phyloP scores from a whole-genome alignment of 2,329 filamentous ascomycete species.

The Sporothrix sp. region DNA sequence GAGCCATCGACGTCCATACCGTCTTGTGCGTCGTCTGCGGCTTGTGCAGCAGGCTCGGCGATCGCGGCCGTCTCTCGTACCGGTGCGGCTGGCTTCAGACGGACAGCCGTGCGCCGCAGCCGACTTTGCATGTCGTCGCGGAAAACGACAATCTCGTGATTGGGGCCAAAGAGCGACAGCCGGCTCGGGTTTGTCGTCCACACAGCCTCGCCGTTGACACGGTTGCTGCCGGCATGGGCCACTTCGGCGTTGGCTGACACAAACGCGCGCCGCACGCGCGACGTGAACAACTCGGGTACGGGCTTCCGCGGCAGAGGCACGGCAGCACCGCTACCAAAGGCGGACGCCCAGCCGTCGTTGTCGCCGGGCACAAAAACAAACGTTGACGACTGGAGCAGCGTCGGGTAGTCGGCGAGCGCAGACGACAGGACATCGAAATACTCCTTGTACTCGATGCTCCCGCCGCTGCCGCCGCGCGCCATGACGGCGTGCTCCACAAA shows the following conservation, averaged over 20 bases:
- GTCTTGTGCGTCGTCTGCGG: not conserved
- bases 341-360: slow-evolving; percentile 92
- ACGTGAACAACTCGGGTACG: slow-evolving; percentile 85
- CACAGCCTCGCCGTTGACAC: slow-evolving; percentile 55
- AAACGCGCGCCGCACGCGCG: slow-evolving; percentile 71
- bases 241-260: slow-evolving; percentile 64
- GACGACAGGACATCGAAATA: slow-evolving; percentile 82
- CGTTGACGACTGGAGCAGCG: slow-evolving; percentile 65
- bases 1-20: slow-evolving; percentile 34
- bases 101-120: slow-evolving; percentile 65
- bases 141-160: slow-evolving; percentile 78
- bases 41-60: slow-evolving; percentile 20
- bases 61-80: too few species aligned
- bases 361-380: slow-evolving; percentile 94
- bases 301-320: slow-evolving; percentile 58
- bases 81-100: too few species aligned
- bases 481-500: slow-evolving; percentile 61
- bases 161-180: slow-evolving; percentile 74
- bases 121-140: slow-evolving; percentile 78
- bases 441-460: slow-evolving; percentile 94
- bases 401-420: slow-evolving; percentile 72
- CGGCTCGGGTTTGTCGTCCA: slow-evolving; percentile 86
- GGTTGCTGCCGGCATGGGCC: slow-evolving; percentile 17
- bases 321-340: slow-evolving; percentile 68
- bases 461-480: slow-evolving; percentile 58